Evolutionary conservation across 1,284 basidiomycete species (phyloP), one percentile per base, ranked within the genome.

Genomic region (Schizophyllum commune): DNA sequence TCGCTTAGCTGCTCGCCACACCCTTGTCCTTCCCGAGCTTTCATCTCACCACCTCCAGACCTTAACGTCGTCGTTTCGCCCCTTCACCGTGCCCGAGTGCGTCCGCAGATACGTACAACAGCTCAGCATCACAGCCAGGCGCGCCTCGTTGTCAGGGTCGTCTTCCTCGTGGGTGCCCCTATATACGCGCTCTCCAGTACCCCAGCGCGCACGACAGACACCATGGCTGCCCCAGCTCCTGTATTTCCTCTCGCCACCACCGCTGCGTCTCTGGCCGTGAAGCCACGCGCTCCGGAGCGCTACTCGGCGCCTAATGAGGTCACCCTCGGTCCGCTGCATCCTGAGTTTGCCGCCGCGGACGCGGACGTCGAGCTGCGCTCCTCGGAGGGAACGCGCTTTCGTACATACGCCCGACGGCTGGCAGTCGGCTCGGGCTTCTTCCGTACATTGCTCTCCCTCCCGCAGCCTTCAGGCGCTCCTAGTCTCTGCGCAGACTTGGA

Each of bases 401-500:
- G 39, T 17, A 47, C 17, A 47, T 47, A 47, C 39, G 39, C 39
- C 39, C 39, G 39, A 47, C 39, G 39, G 3, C 39, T 47, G 39
- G 39, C 39, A 3, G 39, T 11, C 17, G 39, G 39, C 39, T 47
- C 39, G 9, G 39, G 13, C 17, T 61, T 56, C 58, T 64, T 61
- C 62, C 65, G 53, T 61, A 62, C 65, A n/a, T 61, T 58, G 57
- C 62, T 54, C 32, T 63, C 39, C 62, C 56, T 51, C 62, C 63
- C 61, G 61, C 62, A 22, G 52, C 58, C 19, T 58, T 58, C 56
- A 34, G 59, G 55, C 2, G 59, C 19, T 57, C 47, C 57, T 8
- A 22, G 22, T 61, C 63, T 19, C 39, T 65, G 58, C 65, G 61
- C 5, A 34, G 62, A 11, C 19, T 62, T 13, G 2, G 63, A 63